Conservation (phyloP, 2,329 filamentous ascomycete genomes). For the Scedosporium minutisporum region DNA sequence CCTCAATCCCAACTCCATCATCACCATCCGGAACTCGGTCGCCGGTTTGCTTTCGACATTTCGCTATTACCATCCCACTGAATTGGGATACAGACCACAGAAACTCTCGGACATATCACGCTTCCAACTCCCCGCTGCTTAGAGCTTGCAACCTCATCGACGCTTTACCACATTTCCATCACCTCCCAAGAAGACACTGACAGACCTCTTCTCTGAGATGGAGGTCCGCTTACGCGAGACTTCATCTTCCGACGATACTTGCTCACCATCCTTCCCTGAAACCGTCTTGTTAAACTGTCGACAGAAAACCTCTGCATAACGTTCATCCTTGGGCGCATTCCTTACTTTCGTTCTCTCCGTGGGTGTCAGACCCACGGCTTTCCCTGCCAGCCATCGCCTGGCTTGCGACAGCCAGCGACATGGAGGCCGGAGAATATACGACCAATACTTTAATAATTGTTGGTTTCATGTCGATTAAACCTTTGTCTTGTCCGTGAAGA, state of each 20-base stretch:
- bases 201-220: slow-evolving; percentile 5
- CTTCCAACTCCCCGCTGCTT: neutral
- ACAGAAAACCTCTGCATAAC: neutral
- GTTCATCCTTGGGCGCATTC: neutral
- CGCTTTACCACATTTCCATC: neutral
- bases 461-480: slow-evolving; percentile 19
- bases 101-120: too few relatives aligned
- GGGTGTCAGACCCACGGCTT: slow-evolving; percentile 2
- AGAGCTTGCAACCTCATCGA: neutral
- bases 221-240: slow-evolving; percentile 2
- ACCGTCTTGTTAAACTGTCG: neutral
- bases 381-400: slow-evolving; percentile 1
- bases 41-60: neutral
- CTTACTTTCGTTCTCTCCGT: neutral
- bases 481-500: neutral
- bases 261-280: neutral
- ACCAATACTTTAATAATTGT: slow-evolving; percentile 53
- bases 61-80: too few relatives aligned
- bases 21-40: neutral
- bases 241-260: neutral
- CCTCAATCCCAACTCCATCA: neutral
- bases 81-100: too few relatives aligned
- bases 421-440: slow-evolving; percentile 55
- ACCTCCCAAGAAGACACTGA: neutral
- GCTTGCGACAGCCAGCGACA: slow-evolving; percentile 27